Evolutionary conservation across 176 grass and related monocot species (phyloP), one percentile per base, ranked within the genome.

Genomic region (Alopecurus myosuroides): DNA sequence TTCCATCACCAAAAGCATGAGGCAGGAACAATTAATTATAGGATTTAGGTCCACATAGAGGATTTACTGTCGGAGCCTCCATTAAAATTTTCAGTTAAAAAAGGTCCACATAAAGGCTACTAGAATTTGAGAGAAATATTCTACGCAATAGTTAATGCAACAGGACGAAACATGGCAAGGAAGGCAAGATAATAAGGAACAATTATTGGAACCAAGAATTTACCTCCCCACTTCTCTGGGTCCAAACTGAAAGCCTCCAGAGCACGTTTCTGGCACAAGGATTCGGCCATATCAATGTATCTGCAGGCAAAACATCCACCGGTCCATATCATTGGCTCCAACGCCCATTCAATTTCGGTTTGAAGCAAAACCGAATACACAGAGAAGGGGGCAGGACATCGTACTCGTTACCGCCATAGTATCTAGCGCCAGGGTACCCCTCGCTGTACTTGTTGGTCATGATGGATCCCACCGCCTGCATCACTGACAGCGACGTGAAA

Each of bases 401-500:
- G 23, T 88, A 99, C 97, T 99, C 97, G 56, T 99, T 99, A 86
- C 97, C 97, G 48, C 97, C 97, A 10, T 99, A 99, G 79, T 99
- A 99, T 99, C 97, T 92, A 48, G 97, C 97, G 37, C 97, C 97
- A 0, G 97, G 97, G 84, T 99, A 99, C 60, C 97, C 97, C 78
- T 99, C 97, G 56, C 97, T 99, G 84, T 99, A 96, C 84, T 99
- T 99, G 81, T 99, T 99, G 31, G 97, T 99, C 97, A 99, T 99
- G 88, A 99, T 77, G 35, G 97, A 99, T 45, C 97, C 97, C 34
- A 99, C 97, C 7, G 92, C 94, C 86, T 99, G 94, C 97, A 99
- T 99, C 86, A 99, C 97, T 40, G 97, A 96, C 45, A 89, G 14
- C 3, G 97, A 96, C 46, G 97, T 99, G 81, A 99, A 99, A 42